Evolutionary conservation across 2,329 filamentous ascomycete genomes (phyloP).

Genomic region (Microdochium paspali): DNA sequence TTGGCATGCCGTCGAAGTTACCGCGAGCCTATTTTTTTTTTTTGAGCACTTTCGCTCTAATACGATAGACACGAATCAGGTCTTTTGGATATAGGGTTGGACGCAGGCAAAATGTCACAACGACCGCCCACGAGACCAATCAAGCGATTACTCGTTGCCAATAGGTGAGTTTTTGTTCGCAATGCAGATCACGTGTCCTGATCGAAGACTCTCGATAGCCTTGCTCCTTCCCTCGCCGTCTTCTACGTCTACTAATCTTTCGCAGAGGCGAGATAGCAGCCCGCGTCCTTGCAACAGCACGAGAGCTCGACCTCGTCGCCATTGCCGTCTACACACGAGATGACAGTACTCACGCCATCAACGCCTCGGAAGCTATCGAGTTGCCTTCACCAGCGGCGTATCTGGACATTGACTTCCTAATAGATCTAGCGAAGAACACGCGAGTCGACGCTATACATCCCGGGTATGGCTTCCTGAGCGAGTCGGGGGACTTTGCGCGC

Average conservation of each 20-base stretch:
- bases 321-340: constrained; percentile 44
- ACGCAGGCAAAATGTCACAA: neutral
- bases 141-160: constrained; percentile 40
- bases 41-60: no score
- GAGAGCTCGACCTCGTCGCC: constrained; percentile 47
- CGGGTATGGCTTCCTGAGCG: constrained; percentile 56
- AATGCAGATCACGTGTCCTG: no score
- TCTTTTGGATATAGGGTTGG: no score
- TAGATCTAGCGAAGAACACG: constrained; percentile 35
- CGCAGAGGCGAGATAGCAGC: constrained; percentile 55
- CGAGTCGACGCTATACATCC: constrained; percentile 48
- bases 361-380: constrained; percentile 39
- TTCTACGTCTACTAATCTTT: no score
- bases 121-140: constrained; percentile 22
- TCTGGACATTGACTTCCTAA: constrained; percentile 23
- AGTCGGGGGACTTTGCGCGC: constrained; percentile 51
- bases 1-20: no score
- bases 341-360: constrained; percentile 43
- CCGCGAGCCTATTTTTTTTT: no score
- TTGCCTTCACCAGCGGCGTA: constrained; percentile 27
- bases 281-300: constrained; percentile 48
- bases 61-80: no score
- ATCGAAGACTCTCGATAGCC: no score
- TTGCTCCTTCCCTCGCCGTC: no score
- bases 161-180: constrained; percentile 26